Percentiles rank a stretch among this genome's conserved stretches.
Conservation (phyloP, 257 asterid species). For the Fraxinus cuspidata region DNA sequence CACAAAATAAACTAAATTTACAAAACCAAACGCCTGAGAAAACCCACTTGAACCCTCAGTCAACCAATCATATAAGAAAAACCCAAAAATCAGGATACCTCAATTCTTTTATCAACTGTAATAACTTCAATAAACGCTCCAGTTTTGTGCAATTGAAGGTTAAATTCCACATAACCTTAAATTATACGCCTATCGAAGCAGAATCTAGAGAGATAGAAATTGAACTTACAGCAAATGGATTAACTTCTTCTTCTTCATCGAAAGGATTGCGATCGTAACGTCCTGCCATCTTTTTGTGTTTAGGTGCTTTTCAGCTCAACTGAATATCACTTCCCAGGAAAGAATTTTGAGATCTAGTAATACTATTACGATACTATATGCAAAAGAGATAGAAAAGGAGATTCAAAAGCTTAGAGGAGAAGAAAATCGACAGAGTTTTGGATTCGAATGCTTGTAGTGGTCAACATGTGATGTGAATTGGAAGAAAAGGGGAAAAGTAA, state of each 20-base stretch:
- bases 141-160: background rate
- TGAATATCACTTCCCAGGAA: background rate
- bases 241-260: conserved; percentile 44
- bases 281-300: conserved; percentile 5
- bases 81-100: background rate
- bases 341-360: background rate
- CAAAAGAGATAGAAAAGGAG: background rate
- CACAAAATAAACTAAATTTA: background rate
- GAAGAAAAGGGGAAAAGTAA: background rate
- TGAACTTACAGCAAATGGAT: conserved; percentile 35
- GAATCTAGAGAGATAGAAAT: background rate
- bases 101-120: background rate
- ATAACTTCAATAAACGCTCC: background rate
- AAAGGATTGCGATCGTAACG: conserved; percentile 56
- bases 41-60: background rate
- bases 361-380: background rate
- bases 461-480: background rate
- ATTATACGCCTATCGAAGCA: background rate
- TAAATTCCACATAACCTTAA: background rate
- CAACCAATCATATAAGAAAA: background rate
- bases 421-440: background rate
- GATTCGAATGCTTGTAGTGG: background rate
- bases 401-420: background rate
- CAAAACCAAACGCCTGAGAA: background rate
- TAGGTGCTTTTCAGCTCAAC: background rate